phyloP scores from a whole-genome alignment of 768 basidiomycete species.

The Lactarius hatsudake region DNA sequence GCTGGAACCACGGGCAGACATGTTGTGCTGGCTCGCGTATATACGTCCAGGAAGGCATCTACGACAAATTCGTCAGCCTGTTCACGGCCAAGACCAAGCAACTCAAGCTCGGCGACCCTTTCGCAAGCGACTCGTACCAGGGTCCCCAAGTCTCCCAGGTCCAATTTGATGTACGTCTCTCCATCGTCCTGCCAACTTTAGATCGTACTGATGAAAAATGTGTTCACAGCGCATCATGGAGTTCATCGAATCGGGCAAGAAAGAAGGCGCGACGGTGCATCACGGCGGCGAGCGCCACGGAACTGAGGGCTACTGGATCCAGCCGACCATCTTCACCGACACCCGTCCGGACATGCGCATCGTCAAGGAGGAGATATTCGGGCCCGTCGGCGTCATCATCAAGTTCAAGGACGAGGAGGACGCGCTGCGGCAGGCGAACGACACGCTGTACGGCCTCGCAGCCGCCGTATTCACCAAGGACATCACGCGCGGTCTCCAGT shows the following conservation, averaged over 20 bases:
- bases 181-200: background rate
- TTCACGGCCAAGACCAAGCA: slow-evolving; percentile 54
- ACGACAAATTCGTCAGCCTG: slow-evolving; percentile 67
- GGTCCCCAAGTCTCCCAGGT: slow-evolving; percentile 78
- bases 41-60: slow-evolving; percentile 74
- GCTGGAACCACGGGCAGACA: slow-evolving; percentile 72
- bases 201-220: background rate
- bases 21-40: slow-evolving; percentile 83
- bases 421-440: slow-evolving; percentile 74
- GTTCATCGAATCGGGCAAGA: slow-evolving; percentile 59
- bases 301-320: slow-evolving; percentile 57
- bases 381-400: slow-evolving; percentile 67
- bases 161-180: slow-evolving; percentile 63
- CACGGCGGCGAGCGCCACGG: slow-evolving; percentile 54
- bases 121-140: slow-evolving; percentile 55
- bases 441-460: slow-evolving; percentile 83
- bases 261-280: slow-evolving; percentile 57
- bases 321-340: slow-evolving; percentile 63
- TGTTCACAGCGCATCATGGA: slow-evolving; percentile 50
- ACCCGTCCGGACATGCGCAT: slow-evolving; percentile 55
- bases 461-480: slow-evolving; percentile 83
- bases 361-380: slow-evolving; percentile 59
- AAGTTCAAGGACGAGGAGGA: slow-evolving; percentile 65
- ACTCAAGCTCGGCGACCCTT: slow-evolving; percentile 72
- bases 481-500: slow-evolving; percentile 67